A percentile compares a stretch with the other conserved stretches of the same genome.
phyloP scores from a whole-genome alignment of 331 rosid species.

The Malus hybrid region DNA sequence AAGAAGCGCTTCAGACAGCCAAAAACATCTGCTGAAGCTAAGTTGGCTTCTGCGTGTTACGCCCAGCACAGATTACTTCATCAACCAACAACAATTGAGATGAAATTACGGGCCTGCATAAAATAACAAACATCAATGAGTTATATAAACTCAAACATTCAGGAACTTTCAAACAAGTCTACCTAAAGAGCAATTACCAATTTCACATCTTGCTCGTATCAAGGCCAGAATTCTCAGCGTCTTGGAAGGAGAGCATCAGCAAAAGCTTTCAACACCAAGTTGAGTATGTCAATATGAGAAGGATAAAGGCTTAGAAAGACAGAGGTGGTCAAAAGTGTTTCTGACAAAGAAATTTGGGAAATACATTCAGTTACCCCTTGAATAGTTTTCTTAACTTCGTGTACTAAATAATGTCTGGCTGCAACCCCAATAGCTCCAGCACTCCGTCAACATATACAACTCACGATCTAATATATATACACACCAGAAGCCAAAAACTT shows the following conservation, averaged over 20 bases:
- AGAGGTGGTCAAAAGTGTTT: not conserved
- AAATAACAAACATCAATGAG: not conserved
- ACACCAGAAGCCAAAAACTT: not conserved
- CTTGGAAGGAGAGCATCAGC: conserved; percentile 93
- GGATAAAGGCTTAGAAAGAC: not conserved
- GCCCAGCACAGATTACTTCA: conserved; percentile 97
- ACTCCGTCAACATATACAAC: conserved; percentile 37
- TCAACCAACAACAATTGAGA: conserved; percentile 91
- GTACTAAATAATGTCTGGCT: conserved; percentile 67
- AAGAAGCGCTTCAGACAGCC: not conserved
- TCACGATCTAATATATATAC: not conserved
- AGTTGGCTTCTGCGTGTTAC: conserved; percentile 79
- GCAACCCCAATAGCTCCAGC: conserved; percentile 99
- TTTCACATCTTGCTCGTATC: conserved; percentile 75
- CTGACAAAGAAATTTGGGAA: not conserved
- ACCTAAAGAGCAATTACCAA: conserved; percentile 62
- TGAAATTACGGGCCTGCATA: conserved; percentile 82
- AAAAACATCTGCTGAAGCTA: conserved; percentile 15
- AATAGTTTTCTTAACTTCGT: conserved; percentile 86
- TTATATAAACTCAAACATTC: too few relatives aligned
- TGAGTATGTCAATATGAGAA: conserved; percentile 28
- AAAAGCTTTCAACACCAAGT: conserved; percentile 90
- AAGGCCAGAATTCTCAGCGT: conserved; percentile 92
- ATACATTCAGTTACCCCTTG: conserved; percentile 63
- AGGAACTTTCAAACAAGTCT: not conserved